Conservation (phyloP, 169 alveolate genomes). For the Plasmodium falciparum region DNA sequence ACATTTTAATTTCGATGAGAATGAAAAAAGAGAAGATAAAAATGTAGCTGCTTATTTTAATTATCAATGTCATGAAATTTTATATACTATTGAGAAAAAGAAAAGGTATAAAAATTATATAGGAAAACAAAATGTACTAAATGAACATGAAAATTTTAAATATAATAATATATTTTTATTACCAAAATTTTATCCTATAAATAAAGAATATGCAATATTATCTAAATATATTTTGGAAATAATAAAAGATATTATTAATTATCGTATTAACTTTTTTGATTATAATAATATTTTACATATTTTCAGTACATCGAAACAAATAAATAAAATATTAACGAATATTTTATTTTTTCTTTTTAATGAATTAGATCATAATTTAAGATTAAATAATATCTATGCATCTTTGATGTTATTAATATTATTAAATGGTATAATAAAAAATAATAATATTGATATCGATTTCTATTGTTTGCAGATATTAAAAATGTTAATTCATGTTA, state of each 20-base stretch:
- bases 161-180: slow-evolving; percentile 39
- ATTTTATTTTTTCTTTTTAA: slow-evolving; percentile 68
- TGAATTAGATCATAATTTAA: slow-evolving; percentile 68
- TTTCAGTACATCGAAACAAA: slow-evolving; percentile 61
- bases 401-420: slow-evolving; percentile 60
- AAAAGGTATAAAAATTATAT: neutral
- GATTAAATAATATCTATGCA: slow-evolving; percentile 58
- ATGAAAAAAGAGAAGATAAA: neutral
- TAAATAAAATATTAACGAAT: slow-evolving; percentile 39
- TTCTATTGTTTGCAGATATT: slow-evolving; percentile 70
- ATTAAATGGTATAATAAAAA: slow-evolving; percentile 45
- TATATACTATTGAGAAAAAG: slow-evolving; percentile 46
- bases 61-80: slow-evolving; percentile 66
- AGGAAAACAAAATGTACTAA: neutral
- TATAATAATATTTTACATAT: slow-evolving; percentile 67
- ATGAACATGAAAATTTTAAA: neutral
- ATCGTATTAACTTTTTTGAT: slow-evolving; percentile 59
- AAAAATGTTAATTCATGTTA: slow-evolving; percentile 69
- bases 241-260: slow-evolving; percentile 69
- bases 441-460: slow-evolving; percentile 49
- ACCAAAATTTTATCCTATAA: slow-evolving; percentile 54
- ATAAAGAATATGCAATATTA: slow-evolving; percentile 61
- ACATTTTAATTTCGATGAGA: neutral
- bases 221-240: slow-evolving; percentile 59
- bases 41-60: slow-evolving; percentile 17